Percentiles rank a stretch among this genome's conserved stretches.
Conservation (phyloP, 202 grass and related monocot genomes). For the Digitaria exilis region DNA sequence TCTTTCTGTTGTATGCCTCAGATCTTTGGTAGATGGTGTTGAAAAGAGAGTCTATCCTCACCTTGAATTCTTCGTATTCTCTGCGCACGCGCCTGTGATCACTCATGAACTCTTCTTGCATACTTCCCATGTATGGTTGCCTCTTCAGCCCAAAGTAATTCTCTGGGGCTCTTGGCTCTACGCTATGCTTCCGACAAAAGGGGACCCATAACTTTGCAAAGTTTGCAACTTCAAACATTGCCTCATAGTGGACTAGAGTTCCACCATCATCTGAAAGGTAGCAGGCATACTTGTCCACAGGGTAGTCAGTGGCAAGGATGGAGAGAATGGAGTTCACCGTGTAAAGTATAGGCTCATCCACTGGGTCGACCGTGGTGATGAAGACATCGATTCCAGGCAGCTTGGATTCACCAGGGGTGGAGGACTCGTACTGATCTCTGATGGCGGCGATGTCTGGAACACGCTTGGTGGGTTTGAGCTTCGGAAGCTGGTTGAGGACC, state of each 20-base stretch:
- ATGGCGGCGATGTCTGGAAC: slow-evolving; percentile 72
- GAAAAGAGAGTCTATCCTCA: slow-evolving; percentile 58
- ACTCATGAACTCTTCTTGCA: slow-evolving; percentile 54
- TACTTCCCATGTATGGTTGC: slow-evolving; percentile 49
- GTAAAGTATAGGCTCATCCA: slow-evolving; percentile 74
- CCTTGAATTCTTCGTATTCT: slow-evolving; percentile 90
- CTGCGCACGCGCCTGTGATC: slow-evolving; percentile 71
- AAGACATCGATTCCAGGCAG: slow-evolving; percentile 81
- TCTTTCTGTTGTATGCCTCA: slow-evolving; percentile 54
- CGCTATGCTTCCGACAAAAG: slow-evolving; percentile 72
- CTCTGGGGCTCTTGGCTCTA: slow-evolving; percentile 78
- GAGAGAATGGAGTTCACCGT: slow-evolving; percentile 85
- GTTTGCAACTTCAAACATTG: slow-evolving; percentile 67
- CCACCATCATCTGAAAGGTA: slow-evolving; percentile 92
- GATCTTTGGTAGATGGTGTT: slow-evolving; percentile 66
- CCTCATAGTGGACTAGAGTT: slow-evolving; percentile 73
- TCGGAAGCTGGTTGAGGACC: slow-evolving; percentile 83
- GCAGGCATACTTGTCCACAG: slow-evolving; percentile 71
- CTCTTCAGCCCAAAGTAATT: slow-evolving; percentile 70
- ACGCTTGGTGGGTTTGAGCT: slow-evolving; percentile 69
- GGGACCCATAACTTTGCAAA: slow-evolving; percentile 74
- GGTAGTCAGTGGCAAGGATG: slow-evolving; percentile 89
- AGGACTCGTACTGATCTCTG: slow-evolving; percentile 48
- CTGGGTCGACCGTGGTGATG: slow-evolving; percentile 82
- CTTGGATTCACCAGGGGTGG: slow-evolving; percentile 41